Evolutionary conservation across 2,329 filamentous ascomycete species (phyloP).

Genomic region (Colletotrichum melonis): DNA sequence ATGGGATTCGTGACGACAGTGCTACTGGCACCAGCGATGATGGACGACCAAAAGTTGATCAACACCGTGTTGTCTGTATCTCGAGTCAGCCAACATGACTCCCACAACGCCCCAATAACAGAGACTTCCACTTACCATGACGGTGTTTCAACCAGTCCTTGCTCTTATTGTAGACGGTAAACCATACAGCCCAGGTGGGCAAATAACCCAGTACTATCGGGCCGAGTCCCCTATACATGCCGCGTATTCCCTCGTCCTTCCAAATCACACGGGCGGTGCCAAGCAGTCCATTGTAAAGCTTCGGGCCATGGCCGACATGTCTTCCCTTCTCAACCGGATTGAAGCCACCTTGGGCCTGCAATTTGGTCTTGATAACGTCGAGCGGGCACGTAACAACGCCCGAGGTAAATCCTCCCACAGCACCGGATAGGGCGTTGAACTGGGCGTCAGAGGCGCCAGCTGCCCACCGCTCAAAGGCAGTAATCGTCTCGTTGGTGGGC

Average conservation of each 20-base stretch:
- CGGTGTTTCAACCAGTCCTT: slow-evolving; percentile 78
- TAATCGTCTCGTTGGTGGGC: slow-evolving; percentile 44
- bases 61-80: slow-evolving; percentile 77
- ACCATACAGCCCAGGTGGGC: slow-evolving; percentile 98
- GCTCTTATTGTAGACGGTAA: slow-evolving; percentile 93
- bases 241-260: slow-evolving; percentile 86
- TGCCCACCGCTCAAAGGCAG: slow-evolving; percentile 67
- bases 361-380: slow-evolving; percentile 98
- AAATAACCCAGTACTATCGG: slow-evolving; percentile 96
- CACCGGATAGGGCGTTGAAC: slow-evolving; percentile 88
- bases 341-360: slow-evolving; percentile 95
- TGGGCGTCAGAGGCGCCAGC: slow-evolving; percentile 67
- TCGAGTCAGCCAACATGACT: slow-evolving; percentile 34
- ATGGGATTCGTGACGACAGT: slow-evolving; percentile 97
- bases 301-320: slow-evolving; percentile 58
- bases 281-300: slow-evolving; percentile 85
- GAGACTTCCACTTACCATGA: slow-evolving; percentile 60
- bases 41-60: slow-evolving; percentile 88
- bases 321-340: slow-evolving; percentile 59
- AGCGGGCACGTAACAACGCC: slow-evolving; percentile 96
- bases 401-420: slow-evolving; percentile 89
- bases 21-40: slow-evolving; percentile 91
- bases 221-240: slow-evolving; percentile 92
- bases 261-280: slow-evolving; percentile 90
- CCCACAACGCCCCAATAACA: slow-evolving; percentile 37